These are phyloP conservation scores for Borovskyia barvae DNA, from an alignment of 208 protist species.

Conservation along the genomic window DNA sequence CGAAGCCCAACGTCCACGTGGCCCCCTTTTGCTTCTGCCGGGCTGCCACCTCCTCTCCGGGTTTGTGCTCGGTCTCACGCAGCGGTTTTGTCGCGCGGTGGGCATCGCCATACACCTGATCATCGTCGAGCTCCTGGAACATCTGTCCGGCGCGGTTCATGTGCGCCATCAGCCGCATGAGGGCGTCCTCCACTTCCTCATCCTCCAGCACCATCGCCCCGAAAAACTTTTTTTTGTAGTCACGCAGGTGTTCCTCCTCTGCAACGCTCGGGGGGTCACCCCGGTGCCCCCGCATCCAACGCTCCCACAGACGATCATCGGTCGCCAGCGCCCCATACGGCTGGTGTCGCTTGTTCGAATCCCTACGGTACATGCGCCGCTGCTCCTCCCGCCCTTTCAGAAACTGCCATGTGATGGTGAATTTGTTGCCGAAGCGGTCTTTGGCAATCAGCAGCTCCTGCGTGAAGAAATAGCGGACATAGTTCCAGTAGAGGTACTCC, in stretches of 20 bases:
- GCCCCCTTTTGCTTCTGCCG: conserved; percentile 58
- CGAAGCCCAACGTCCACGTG: conserved; percentile 87
- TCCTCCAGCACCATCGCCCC: conserved; percentile 85
- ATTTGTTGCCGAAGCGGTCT: conserved; percentile 90
- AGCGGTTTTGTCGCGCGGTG: conserved; percentile 68
- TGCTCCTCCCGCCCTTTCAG: conserved; percentile 83
- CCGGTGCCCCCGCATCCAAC: conserved; percentile 86
- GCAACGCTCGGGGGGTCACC: conserved; percentile 78
- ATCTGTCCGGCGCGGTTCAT: conserved; percentile 77
- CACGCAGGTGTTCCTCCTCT: conserved; percentile 79
- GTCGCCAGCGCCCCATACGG: conserved; percentile 85
- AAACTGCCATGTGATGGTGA: conserved; percentile 86
- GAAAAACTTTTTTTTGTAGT: conserved; percentile 87
- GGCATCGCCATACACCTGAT: conserved; percentile 82
- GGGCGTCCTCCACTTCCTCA: conserved; percentile 87
- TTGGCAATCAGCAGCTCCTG: conserved; percentile 88
- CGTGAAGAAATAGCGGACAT: conserved; percentile 87
- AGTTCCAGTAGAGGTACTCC: conserved; percentile 87
- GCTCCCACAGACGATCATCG: conserved; percentile 84
- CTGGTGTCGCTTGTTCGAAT: conserved; percentile 81
- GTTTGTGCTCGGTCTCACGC: conserved; percentile 63
- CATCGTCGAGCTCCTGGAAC: conserved; percentile 86
- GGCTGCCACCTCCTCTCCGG: conserved; percentile 59
- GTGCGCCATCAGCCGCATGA: conserved; percentile 88
- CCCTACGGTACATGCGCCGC: conserved; percentile 84